Evolutionary conservation across 1,139 yeast genomes (phyloP).

Genomic region (Hemisphaericaspora xylofermentans): DNA sequence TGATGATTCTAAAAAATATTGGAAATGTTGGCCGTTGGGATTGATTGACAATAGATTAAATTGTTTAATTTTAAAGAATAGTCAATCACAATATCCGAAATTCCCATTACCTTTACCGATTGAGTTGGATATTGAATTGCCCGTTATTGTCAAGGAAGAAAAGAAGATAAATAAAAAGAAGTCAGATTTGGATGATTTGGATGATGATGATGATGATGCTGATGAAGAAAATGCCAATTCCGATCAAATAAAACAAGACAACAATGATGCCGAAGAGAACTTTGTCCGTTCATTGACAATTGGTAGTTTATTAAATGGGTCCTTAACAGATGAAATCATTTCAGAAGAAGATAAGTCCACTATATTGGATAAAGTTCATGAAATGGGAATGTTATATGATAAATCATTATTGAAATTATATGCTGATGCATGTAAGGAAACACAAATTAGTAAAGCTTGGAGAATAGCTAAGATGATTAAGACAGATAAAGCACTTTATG

Average conservation of each 20-base stretch:
- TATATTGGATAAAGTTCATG: constrained; percentile 47
- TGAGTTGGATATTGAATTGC: constrained; percentile 70
- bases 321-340: constrained; percentile 32
- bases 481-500: constrained; percentile 76
- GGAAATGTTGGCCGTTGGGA: constrained; percentile 89
- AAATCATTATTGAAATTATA: constrained; percentile 72
- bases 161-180: constrained; percentile 11
- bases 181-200: constrained; percentile 6
- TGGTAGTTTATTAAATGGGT: constrained; percentile 50
- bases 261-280: constrained; percentile 41
- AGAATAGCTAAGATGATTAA: constrained; percentile 68
- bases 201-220: constrained; percentile 18
- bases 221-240: constrained; percentile 21
- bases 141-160: constrained; percentile 36
- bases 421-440: constrained; percentile 74
- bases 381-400: constrained; percentile 59
- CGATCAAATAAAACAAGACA: constrained; percentile 23
- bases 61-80: constrained; percentile 73
- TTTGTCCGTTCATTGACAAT: constrained; percentile 47
- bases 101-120: constrained; percentile 85
- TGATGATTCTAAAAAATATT: constrained; percentile 44
- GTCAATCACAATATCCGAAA: constrained; percentile 40
- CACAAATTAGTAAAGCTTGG: constrained; percentile 63
- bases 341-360: constrained; percentile 39
- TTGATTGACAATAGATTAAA: constrained; percentile 64